These are phyloP conservation scores for Nelumbo lutea DNA, from an alignment of 164 flowering plant genomes.

Conservation along the genomic window DNA sequence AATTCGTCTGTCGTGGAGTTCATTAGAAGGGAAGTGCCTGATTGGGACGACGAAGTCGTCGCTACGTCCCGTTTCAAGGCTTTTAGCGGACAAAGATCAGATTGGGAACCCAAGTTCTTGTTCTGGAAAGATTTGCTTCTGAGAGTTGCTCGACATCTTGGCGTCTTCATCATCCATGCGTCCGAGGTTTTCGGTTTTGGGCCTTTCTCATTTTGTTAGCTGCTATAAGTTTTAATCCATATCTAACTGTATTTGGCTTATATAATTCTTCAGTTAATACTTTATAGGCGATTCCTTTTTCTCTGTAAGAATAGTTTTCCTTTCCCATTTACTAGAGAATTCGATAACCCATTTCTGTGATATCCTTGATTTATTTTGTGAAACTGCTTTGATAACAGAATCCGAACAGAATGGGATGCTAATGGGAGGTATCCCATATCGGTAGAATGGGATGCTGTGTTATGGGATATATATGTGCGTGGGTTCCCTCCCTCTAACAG, in stretches of 20 bases:
- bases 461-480: too few species aligned
- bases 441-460: too few species aligned
- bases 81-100: slow-evolving; percentile 78
- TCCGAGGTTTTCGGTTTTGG: slow-evolving; percentile 30
- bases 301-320: too few species aligned
- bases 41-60: slow-evolving; percentile 78
- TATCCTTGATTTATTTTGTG: too few species aligned
- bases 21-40: slow-evolving; percentile 44
- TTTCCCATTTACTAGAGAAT: too few species aligned
- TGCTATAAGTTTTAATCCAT: background rate
- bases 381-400: too few species aligned
- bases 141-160: slow-evolving; percentile 54
- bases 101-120: slow-evolving; percentile 64
- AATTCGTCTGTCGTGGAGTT: slow-evolving; percentile 36
- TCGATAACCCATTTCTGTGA: too few species aligned
- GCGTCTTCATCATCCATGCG: slow-evolving; percentile 43
- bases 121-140: slow-evolving; percentile 80
- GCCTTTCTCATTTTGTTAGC: background rate
- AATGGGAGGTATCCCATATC: too few species aligned
- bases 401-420: too few species aligned
- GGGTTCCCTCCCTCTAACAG: too few species aligned
- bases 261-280: background rate
- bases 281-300: too few species aligned
- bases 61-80: slow-evolving; percentile 75
- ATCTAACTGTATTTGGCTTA: background rate